Conservation (phyloP, 345 rosid species). For the Acer negundo region DNA sequence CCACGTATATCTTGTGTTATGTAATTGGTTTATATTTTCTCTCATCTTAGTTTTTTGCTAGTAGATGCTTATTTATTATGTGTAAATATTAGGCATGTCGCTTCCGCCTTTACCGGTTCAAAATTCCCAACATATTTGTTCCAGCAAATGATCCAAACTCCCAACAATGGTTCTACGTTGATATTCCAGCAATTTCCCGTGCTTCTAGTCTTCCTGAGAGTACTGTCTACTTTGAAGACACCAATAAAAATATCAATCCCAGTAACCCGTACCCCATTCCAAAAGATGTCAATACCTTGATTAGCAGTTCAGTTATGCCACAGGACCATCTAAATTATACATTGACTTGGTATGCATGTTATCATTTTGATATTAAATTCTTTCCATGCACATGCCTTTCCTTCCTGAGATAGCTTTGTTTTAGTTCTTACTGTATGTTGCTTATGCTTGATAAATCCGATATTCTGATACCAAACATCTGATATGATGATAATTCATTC, state of each 20-base stretch:
- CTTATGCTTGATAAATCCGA: neutral
- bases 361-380: constrained; percentile 3
- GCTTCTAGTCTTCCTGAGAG: constrained; percentile 68
- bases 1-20: too few species aligned
- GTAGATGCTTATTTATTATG: too few species aligned
- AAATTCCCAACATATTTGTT: constrained; percentile 94
- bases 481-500: neutral
- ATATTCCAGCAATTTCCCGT: constrained; percentile 72
- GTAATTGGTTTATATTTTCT: too few species aligned
- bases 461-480: neutral
- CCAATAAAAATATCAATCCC: constrained; percentile 62
- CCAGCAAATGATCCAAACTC: constrained; percentile 82
- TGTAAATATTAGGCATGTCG: too few species aligned
- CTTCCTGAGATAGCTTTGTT: neutral
- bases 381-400: too few species aligned
- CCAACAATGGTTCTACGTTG: constrained; percentile 87
- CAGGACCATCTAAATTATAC: constrained; percentile 94
- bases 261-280: constrained; percentile 90
- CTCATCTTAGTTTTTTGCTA: too few species aligned
- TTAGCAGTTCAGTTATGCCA: constrained; percentile 95
- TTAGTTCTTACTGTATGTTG: neutral
- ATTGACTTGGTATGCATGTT: constrained; percentile 71
- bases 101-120: too few species aligned
- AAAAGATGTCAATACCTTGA: constrained; percentile 77
- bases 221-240: constrained; percentile 74